These are phyloP conservation scores for Pseudozyma flocculosa DNA, from an alignment of 1,284 basidiomycete species.

Conservation along the genomic window DNA sequence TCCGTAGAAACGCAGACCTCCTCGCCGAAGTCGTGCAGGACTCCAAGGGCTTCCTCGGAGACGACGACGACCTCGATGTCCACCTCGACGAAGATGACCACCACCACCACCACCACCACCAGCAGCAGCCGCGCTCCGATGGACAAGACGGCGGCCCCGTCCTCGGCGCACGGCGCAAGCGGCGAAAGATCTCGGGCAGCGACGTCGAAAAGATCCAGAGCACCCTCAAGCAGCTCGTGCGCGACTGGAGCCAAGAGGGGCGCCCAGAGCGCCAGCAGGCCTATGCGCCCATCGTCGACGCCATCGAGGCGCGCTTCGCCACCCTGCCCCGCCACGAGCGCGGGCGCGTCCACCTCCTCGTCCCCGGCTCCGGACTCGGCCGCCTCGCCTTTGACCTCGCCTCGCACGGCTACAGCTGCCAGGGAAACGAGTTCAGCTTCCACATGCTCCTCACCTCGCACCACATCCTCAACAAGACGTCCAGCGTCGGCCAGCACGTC, in stretches of 20 bases:
- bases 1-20: slow-evolving; percentile 53
- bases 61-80: slow-evolving; percentile 6
- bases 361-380: slow-evolving; percentile 54
- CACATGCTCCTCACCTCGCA: slow-evolving; percentile 56
- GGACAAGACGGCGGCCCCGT: too few relatives aligned
- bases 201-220: slow-evolving; percentile 55
- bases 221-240: slow-evolving; percentile 54
- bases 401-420: slow-evolving; percentile 39
- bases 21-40: slow-evolving; percentile 45
- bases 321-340: slow-evolving; percentile 14
- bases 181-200: slow-evolving; percentile 32
- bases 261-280: slow-evolving; percentile 34
- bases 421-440: slow-evolving; percentile 57
- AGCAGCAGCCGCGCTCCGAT: slow-evolving; percentile 5
- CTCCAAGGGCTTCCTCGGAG: slow-evolving; percentile 45
- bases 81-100: background rate
- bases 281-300: slow-evolving; percentile 46
- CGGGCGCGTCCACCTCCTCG: slow-evolving; percentile 36
- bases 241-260: slow-evolving; percentile 53
- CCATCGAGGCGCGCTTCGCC: slow-evolving; percentile 29
- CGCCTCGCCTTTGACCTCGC: slow-evolving; percentile 53
- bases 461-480: slow-evolving; percentile 54
- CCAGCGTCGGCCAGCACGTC: slow-evolving; percentile 24
- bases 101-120: background rate
- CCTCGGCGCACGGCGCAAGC: too few relatives aligned